A percentile compares a stretch with the other conserved stretches of the same genome.
These are phyloP conservation scores for Monilinia fructicola DNA, from an alignment of 2,329 filamentous ascomycete species.

Conservation along the genomic window DNA sequence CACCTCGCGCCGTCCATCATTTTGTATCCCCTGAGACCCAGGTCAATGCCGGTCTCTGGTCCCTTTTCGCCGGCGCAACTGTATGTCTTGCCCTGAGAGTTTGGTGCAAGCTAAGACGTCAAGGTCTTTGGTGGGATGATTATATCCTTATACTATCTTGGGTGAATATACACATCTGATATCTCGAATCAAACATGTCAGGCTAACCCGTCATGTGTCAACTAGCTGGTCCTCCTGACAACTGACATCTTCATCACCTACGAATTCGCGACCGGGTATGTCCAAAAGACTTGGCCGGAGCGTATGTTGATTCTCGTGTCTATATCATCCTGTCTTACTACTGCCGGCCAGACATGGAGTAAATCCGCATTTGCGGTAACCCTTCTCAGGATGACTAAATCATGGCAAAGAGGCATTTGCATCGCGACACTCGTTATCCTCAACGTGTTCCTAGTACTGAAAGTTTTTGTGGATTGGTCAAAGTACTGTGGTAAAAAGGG, in stretches of 20 bases:
- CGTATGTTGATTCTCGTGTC: constrained; percentile 55
- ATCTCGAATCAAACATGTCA: background rate
- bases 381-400: constrained; percentile 46
- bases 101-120: constrained; percentile 28
- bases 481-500: constrained; percentile 46
- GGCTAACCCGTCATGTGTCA: constrained; percentile 4
- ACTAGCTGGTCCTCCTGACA: constrained; percentile 45
- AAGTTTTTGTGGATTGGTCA: constrained; percentile 52
- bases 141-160: constrained; percentile 29
- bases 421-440: constrained; percentile 53
- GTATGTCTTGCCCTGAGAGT: constrained; percentile 29
- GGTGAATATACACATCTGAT: constrained; percentile 23
- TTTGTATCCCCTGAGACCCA: constrained; percentile 30
- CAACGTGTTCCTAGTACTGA: constrained; percentile 50
- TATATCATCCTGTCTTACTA: constrained; percentile 33
- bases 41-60: constrained; percentile 30
- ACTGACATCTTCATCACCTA: constrained; percentile 49
- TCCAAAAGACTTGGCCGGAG: constrained; percentile 49
- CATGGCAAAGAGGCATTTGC: constrained; percentile 46
- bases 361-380: constrained; percentile 44
- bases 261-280: constrained; percentile 51
- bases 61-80: constrained; percentile 27
- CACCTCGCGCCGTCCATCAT: constrained; percentile 23
- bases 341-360: constrained; percentile 42
- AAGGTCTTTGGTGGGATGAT: constrained; percentile 33